A percentile compares a stretch with the other conserved stretches of the same genome.
Evolutionary conservation across 2,329 filamentous ascomycete genomes (phyloP).

Genomic region (Stachybotrys chlorohalonatus): DNA sequence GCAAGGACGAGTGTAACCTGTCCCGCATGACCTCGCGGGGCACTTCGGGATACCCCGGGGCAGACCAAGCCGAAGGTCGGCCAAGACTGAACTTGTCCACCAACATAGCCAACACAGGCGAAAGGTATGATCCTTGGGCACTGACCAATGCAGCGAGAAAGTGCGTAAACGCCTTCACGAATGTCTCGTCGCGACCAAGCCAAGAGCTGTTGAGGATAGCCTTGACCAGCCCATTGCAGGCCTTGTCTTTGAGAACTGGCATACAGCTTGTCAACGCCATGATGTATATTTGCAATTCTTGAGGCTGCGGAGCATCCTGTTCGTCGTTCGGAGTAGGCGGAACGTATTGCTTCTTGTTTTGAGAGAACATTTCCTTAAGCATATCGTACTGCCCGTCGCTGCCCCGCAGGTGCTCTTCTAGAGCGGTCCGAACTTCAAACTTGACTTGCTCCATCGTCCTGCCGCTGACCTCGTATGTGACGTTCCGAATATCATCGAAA

Average conservation of each 20-base stretch:
- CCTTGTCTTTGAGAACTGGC: slow-evolving; percentile 48
- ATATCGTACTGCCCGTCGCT: slow-evolving; percentile 52
- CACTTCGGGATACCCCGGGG: slow-evolving; percentile 49
- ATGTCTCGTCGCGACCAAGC: slow-evolving; percentile 55
- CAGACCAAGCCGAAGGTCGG: slow-evolving; percentile 34
- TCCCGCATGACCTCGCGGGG: slow-evolving; percentile 56
- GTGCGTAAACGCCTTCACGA: slow-evolving; percentile 57
- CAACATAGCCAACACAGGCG: slow-evolving; percentile 67
- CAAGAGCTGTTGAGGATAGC: slow-evolving; percentile 53
- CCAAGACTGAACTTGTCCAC: slow-evolving; percentile 63
- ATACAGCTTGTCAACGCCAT: slow-evolving; percentile 54
- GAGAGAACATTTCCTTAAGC: slow-evolving; percentile 50
- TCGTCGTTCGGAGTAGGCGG: slow-evolving; percentile 31
- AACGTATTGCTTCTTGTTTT: slow-evolving; percentile 34
- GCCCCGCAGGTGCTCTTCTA: slow-evolving; percentile 47
- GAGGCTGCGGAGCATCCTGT: slow-evolving; percentile 35
- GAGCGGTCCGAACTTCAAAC: slow-evolving; percentile 41
- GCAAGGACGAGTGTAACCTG: slow-evolving; percentile 67
- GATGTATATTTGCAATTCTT: slow-evolving; percentile 52
- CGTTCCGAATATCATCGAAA: slow-evolving; percentile 49
- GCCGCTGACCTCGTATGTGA: slow-evolving; percentile 44
- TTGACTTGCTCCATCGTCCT: slow-evolving; percentile 47
- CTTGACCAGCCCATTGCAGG: slow-evolving; percentile 49
- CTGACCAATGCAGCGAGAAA: slow-evolving; percentile 68
- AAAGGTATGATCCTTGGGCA: slow-evolving; percentile 71